A percentile compares a stretch with the other conserved stretches of the same genome.
Conservation (phyloP, 495 filamentous ascomycete species). For the Lichina pygmaea region DNA sequence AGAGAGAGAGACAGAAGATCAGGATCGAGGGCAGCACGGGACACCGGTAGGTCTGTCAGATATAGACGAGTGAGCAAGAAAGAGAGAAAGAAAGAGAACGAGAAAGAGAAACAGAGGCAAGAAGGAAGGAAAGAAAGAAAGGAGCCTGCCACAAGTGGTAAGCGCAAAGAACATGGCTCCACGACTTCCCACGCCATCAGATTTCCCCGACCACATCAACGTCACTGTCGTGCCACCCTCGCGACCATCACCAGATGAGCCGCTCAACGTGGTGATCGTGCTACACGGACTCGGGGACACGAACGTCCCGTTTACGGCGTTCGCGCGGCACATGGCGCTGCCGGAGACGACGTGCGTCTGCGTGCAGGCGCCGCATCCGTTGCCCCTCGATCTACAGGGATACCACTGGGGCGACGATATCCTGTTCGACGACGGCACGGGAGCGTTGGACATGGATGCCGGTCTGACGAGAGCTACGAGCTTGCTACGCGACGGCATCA, state of each 20-base stretch:
- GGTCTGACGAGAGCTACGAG: constrained; percentile 33
- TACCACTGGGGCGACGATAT: constrained; percentile 94
- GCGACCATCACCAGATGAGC: constrained; percentile 12
- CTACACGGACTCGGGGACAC: constrained; percentile 81
- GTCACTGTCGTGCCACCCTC: constrained; percentile 15
- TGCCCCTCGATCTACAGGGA: constrained; percentile 49
- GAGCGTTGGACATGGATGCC: constrained; percentile 49
- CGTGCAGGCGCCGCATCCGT: constrained; percentile 39
- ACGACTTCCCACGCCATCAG: constrained; percentile 13
- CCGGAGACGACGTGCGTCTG: constrained; percentile 59
- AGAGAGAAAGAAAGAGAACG: too few relatives aligned
- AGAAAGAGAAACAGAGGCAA: too few relatives aligned
- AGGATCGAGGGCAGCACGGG: too few relatives aligned
- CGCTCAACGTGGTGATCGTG: constrained; percentile 56
- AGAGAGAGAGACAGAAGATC: too few relatives aligned
- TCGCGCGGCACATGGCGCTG: constrained; percentile 46
- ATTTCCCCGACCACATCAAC: constrained; percentile 23
- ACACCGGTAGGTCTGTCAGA: too few relatives aligned
- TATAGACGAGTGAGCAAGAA: too few relatives aligned
- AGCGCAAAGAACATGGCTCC: constrained; percentile 6
- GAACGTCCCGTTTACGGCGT: constrained; percentile 34
- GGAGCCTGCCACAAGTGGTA: not conserved
- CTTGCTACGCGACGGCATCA: constrained; percentile 25
- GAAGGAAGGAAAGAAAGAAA: too few relatives aligned
- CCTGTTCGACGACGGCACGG: constrained; percentile 28